These are phyloP conservation scores for Aspergillus heteromorphus DNA, from an alignment of 495 filamentous ascomycete species.

Conservation along the genomic window DNA sequence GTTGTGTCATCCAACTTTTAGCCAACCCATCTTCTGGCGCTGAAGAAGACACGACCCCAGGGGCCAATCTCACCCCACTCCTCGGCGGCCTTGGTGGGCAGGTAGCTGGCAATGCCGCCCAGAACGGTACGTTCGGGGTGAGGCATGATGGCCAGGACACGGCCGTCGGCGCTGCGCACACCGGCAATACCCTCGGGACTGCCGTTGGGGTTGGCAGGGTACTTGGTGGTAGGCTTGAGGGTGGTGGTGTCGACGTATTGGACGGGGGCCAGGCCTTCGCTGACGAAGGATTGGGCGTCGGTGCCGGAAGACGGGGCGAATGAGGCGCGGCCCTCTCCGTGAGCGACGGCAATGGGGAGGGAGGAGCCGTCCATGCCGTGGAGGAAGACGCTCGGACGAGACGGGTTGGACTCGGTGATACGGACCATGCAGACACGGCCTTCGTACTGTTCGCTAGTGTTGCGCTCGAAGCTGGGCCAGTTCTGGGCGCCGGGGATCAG, in stretches of 20 bases:
- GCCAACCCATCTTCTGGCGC: slow-evolving; percentile 80
- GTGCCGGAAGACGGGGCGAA: slow-evolving; percentile 50
- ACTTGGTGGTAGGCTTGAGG: slow-evolving; percentile 65
- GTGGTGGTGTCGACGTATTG: slow-evolving; percentile 79
- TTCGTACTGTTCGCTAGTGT: slow-evolving; percentile 88
- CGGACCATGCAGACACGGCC: slow-evolving; percentile 84
- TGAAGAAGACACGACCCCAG: slow-evolving; percentile 76
- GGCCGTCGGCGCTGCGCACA: slow-evolving; percentile 71
- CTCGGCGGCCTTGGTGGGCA: slow-evolving; percentile 58
- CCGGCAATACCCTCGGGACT: slow-evolving; percentile 82
- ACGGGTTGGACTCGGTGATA: slow-evolving; percentile 55
- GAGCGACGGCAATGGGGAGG: slow-evolving; percentile 83
- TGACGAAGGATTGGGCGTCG: slow-evolving; percentile 47
- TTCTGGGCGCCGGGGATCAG: slow-evolving; percentile 78
- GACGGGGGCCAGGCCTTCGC: slow-evolving; percentile 61
- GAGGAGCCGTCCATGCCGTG: slow-evolving; percentile 82
- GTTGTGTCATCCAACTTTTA: slow-evolving; percentile 26
- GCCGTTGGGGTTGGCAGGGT: slow-evolving; percentile 93
- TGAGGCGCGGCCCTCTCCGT: slow-evolving; percentile 84
- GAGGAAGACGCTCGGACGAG: slow-evolving; percentile 74
- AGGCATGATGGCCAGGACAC: slow-evolving; percentile 92
- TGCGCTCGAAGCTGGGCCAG: slow-evolving; percentile 87
- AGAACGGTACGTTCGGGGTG: slow-evolving; percentile 92
- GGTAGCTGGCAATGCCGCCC: slow-evolving; percentile 72
- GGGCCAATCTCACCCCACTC: slow-evolving; percentile 85